Base-by-base conservation (phyloP, 768 basidiomycete genomes). In the Mycena vitilis region DNA sequence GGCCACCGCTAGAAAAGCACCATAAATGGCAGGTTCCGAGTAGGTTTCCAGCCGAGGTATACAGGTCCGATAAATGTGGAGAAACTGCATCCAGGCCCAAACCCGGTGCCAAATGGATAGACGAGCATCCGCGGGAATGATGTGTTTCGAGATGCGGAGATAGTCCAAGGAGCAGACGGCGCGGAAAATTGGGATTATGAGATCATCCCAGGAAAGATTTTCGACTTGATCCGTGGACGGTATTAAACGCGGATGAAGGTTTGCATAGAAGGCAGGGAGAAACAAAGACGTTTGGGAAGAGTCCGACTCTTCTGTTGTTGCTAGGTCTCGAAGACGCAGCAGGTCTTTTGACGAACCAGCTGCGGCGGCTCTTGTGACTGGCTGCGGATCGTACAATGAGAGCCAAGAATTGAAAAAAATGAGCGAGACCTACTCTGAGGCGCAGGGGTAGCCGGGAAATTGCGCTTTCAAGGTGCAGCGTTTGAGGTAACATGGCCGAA, bases 361-460 rank as follows among this genome's bases (percentile, higher is more conserved):
- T 16, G 56, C 56, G 4, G 56, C 56, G 9, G 56, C 56, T 20
- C 56, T 57, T 23, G 56, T 34, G 12, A 57, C 38, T 13, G 56
- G 56, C 56, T 57, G n/a, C 6, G 37, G 1, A 10, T 11, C 30
- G 30, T 30, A 30, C 9, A 18, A 13, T 42, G 38, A 42, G 22
- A 12, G 18, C 18, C 18, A 20, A 45, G 13, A 20, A 42, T 23
- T 56, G 13, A 5, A 23, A 22, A 22, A 5, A 57, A 8, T 42
- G 38, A 23, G 23, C 2, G 13, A 22, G 37, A 5, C 56, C 25
- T 15, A 57, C 56, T 42, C 56, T 40, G 56, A 57, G 56, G 56
- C 56, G 56, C 12, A 57, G 56, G 4, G 56, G 56, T 10, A 57
- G 37, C 56, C 44, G 56, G 10, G 56, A 57, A 42, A 57, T n/a